phyloP scores from a whole-genome alignment of 2,329 filamentous ascomycete genomes.

The Xylariales sp. region DNA sequence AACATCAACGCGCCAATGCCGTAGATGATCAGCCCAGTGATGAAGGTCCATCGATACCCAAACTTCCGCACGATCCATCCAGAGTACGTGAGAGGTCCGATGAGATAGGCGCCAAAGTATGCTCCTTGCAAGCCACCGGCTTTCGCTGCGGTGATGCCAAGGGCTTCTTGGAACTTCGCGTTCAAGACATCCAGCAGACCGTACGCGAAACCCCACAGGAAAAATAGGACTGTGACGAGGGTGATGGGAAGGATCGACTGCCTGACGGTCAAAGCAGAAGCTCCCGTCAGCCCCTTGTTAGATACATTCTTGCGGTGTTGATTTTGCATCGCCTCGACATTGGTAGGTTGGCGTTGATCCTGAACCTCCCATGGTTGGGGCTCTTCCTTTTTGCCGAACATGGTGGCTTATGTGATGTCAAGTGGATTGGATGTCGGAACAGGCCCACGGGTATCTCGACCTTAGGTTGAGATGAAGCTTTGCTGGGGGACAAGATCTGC shows the following conservation, averaged over 20 bases:
- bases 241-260: slow-evolving; percentile 4
- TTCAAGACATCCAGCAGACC: slow-evolving; percentile 9
- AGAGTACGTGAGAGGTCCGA: slow-evolving; percentile 32
- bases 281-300: slow-evolving; percentile 5
- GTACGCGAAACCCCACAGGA: slow-evolving; percentile 12
- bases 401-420: not conserved
- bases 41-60: slow-evolving; percentile 65
- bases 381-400: slow-evolving; percentile 6
- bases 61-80: slow-evolving; percentile 56
- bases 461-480: too few species aligned
- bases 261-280: slow-evolving; percentile 5
- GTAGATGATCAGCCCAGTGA: slow-evolving; percentile 37
- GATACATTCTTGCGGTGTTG: slow-evolving; percentile 4
- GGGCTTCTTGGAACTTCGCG: slow-evolving; percentile 29
- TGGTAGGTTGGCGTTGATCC: slow-evolving; percentile 2
- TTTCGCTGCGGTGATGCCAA: slow-evolving; percentile 38
- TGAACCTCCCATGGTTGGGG: not conserved
- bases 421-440: not conserved
- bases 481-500: too few species aligned
- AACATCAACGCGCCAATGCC: slow-evolving; percentile 7
- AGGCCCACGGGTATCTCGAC: too few species aligned
- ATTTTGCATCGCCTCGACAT: slow-evolving; percentile 1
- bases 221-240: slow-evolving; percentile 10
- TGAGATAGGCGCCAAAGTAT: slow-evolving; percentile 44
- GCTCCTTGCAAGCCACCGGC: slow-evolving; percentile 45